Evolutionary conservation across 2,329 filamentous ascomycete species (phyloP).

Genomic region (Phialemoniopsis sp.): DNA sequence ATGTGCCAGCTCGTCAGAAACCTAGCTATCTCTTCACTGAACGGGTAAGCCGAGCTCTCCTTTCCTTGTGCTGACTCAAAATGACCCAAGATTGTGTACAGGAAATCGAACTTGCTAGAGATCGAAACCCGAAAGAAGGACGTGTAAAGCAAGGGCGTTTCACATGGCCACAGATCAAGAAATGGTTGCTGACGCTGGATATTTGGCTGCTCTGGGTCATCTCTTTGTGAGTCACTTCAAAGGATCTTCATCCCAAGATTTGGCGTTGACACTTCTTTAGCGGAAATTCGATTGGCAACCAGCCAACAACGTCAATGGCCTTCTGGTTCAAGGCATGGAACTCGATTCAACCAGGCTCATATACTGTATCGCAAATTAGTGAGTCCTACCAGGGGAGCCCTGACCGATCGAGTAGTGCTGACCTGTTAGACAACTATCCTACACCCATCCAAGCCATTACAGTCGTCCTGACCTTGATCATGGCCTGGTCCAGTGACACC

Average conservation of each 20-base stretch:
- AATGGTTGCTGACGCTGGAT: constrained; percentile 4
- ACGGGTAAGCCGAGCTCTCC: too few species aligned
- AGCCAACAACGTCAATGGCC: constrained; percentile 6
- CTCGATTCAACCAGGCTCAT: constrained; percentile 5
- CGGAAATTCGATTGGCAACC: constrained; percentile 4
- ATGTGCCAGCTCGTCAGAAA: constrained; percentile 29
- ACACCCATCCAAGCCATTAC: constrained; percentile 9
- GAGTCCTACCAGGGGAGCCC: neutral
- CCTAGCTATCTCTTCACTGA: constrained; percentile 12
- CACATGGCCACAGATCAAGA: constrained; percentile 4
- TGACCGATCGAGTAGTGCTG: too few species aligned
- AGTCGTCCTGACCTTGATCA: constrained; percentile 1
- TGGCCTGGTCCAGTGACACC: constrained; percentile 8
- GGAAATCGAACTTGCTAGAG: constrained; percentile 9
- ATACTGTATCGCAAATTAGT: constrained; percentile 8
- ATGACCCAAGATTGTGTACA: too few species aligned
- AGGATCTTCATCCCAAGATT: neutral
- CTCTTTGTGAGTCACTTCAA: constrained; percentile 3
- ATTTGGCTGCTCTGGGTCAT: constrained; percentile 9
- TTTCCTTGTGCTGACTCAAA: too few species aligned
- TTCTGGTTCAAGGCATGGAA: constrained; percentile 12
- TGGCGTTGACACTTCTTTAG: neutral
- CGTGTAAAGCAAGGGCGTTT: constrained; percentile 7
- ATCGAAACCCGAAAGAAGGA: constrained; percentile 9
- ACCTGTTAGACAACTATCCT: constrained; percentile 8